Evolutionary conservation across 2,329 filamentous ascomycete species (phyloP), one percentile per base, ranked within the genome.

Genomic region (Alternaria solani): DNA sequence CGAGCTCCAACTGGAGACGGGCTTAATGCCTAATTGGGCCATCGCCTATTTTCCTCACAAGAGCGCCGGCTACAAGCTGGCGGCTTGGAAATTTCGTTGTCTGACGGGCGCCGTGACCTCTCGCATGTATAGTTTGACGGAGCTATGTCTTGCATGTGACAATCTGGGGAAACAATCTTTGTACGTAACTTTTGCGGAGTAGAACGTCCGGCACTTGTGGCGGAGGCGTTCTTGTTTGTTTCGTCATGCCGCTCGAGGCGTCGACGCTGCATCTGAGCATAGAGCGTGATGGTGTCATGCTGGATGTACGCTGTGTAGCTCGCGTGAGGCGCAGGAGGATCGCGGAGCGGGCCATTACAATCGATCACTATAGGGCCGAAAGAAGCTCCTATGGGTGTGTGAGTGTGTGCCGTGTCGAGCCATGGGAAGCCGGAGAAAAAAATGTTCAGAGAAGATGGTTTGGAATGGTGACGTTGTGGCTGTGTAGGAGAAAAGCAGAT

Each of bases 291-390:
- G 26, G 38, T 20, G 38, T 53, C 42, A 26, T 14, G 38, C 32
- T 53, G 9, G 51, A 30, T 53, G 38, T 7, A 41, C 32, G 41
- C 55, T 42, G 34, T 54, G 26, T 14, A 34, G 28, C 39, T 23
- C 18, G 28, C 36, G 20, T 34, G 26, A 32, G 32, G 43, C 56
- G 43, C 32, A 23, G 32, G 30, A 41, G 39, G 54, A 55, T 59
- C 32, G 48, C 44, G 51, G 57, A 42, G 57, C 51, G 57, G 57
- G 57, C 57, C 51, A 55, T 49, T 56, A 38, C 51, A 55, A 55
- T 30, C 41, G 36, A 51, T 55, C 38, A 34, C 8, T 34, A 55
- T 55, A 59, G 51, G 57, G 28, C 57, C 57, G 57, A 56, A 48
- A 26, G 25, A 18, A 28, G 36, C 34, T 25, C 30, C n/a, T n/a